Evolutionary conservation across 148 eudicot species (phyloP), one percentile per base, ranked within the genome.

Genomic region (Persicaria maculosa): DNA sequence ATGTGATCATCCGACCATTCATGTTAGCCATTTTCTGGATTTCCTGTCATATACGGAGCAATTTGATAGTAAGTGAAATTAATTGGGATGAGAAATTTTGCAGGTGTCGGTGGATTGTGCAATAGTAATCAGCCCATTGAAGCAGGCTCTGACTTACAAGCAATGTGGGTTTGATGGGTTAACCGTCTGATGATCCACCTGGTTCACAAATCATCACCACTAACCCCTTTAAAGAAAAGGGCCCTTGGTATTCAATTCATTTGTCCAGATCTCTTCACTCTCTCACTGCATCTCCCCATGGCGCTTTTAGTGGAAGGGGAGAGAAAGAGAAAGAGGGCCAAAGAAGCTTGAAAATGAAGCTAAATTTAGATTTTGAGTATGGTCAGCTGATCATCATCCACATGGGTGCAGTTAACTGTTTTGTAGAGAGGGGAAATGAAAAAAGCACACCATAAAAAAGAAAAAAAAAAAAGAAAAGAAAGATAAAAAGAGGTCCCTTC

Each of bases 81-180:
- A 36, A 62, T 62, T 40, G 47, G 0, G 46, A 15, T 65, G 12
- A 46, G 47, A 46, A 45, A 72, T 46, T 61, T 53, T 64, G 80
- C 88, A 89, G 93, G 98, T 90, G 52, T 90, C 97, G 6, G 88
- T 95, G 73, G 93, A 90, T 82, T 95, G 98, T 70, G 82, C 81
- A 5, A 90, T 92, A 65, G 96, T 86, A 71, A 87, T 95, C 43
- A 95, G 98, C 71, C 98, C 98, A 36, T 86, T 82, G 72, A 95
- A 86, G 79, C 96, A 92, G 72, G 47, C 88, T 57, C 86, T 95
- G 20, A 90, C 87, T 9, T 80, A 85, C 83, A 95, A 95, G 84
- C 96, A 87, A 74, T 95, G 98, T 72, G 98, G 98, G 14, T 88
- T 95, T 57, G 93, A 87, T 82, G 98, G 98, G 1, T 72, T 95